Evolutionary conservation across 2,329 filamentous ascomycete genomes (phyloP).

Genomic region (Macrophomina phaseolina): DNA sequence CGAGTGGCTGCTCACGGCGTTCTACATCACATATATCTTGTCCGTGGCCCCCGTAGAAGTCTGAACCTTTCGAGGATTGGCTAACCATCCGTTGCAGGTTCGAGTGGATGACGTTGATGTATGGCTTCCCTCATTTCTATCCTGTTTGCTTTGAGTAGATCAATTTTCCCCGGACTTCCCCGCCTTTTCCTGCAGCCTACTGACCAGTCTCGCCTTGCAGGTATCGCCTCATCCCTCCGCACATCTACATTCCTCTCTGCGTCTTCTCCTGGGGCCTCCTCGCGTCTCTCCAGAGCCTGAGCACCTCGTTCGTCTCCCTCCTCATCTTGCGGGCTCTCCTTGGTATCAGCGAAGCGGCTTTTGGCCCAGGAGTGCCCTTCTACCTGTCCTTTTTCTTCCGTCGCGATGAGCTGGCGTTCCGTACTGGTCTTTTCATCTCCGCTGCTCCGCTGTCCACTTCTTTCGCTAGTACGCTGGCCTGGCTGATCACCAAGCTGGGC

Average conservation of each 20-base stretch:
- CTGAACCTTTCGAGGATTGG: background rate
- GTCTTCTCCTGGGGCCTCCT: slow-evolving; percentile 81
- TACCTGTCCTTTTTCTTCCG: slow-evolving; percentile 69
- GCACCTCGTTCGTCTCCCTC: slow-evolving; percentile 58
- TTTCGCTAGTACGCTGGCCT: slow-evolving; percentile 80
- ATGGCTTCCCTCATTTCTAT: slow-evolving; percentile 26
- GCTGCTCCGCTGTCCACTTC: slow-evolving; percentile 67
- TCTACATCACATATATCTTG: slow-evolving; percentile 68
- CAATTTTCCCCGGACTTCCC: background rate
- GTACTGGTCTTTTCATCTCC: slow-evolving; percentile 86
- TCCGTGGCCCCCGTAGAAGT: slow-evolving; percentile 35
- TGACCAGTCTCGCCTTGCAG: slow-evolving; percentile 34
- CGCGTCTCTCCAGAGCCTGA: slow-evolving; percentile 70
- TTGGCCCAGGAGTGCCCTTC: slow-evolving; percentile 67
- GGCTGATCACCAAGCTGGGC: slow-evolving; percentile 71
- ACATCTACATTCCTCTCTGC: slow-evolving; percentile 66
- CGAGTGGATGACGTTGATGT: slow-evolving; percentile 70
- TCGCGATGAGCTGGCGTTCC: slow-evolving; percentile 76
- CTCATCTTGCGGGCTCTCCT: slow-evolving; percentile 65
- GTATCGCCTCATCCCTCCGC: slow-evolving; percentile 64
- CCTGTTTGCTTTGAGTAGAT: slow-evolving; percentile 17
- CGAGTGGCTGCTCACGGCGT: slow-evolving; percentile 66
- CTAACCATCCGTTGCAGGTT: slow-evolving; percentile 35
- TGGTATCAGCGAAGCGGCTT: slow-evolving; percentile 66
- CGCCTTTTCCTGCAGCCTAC: background rate